Evolutionary conservation across 192 early-diverging fungal species (phyloP), one percentile per base, ranked within the genome.

Genomic region (Coemansia sp.): DNA sequence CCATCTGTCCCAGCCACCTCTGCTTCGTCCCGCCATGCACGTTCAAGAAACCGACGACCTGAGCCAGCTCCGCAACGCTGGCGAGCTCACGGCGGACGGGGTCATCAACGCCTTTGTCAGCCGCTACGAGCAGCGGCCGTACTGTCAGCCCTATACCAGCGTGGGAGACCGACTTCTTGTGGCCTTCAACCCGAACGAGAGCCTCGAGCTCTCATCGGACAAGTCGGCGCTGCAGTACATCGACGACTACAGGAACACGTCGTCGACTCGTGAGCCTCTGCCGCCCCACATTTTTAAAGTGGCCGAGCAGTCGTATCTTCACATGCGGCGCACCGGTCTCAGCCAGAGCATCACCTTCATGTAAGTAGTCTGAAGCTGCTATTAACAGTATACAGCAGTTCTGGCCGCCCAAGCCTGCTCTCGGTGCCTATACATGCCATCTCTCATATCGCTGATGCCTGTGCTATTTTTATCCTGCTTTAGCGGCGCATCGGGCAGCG

Each of bases 341-440:
- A 94, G 96, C 74, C 97, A 99, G 76, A 87, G 89, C 39, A 91
- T 99, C 70, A 81, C 93, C 12, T 87, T 96, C 57, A 89, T 88
- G 96, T 95, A 89, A 60, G 86, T 82, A 29, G 17, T 25, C 41
- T 12, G 12, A 25, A 49, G 24, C 24, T n/a, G 27, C n/a, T 31
- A 17, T 54, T n/a, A 17, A 6, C 29, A 17, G 2, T 51, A 12
- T 8, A 4, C 24, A 27, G 24, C 47, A 24, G 14, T 7, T 2
- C 32, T 35, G 47, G 24, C 25, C 24, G 25, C 9, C 24, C 6
- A 46, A 9, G 19, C 20, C 27, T 27, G 15, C 10, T 2, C 22
- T 25, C 14, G 47, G 24, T 49, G 47, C 47, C 27, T 27, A 49
- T 49, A 12, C 12, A 22, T 24, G 8, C 25, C 22, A 20, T 47